phyloP scores from a whole-genome alignment of 2,329 filamentous ascomycete genomes.

The Exophiala sp. region DNA sequence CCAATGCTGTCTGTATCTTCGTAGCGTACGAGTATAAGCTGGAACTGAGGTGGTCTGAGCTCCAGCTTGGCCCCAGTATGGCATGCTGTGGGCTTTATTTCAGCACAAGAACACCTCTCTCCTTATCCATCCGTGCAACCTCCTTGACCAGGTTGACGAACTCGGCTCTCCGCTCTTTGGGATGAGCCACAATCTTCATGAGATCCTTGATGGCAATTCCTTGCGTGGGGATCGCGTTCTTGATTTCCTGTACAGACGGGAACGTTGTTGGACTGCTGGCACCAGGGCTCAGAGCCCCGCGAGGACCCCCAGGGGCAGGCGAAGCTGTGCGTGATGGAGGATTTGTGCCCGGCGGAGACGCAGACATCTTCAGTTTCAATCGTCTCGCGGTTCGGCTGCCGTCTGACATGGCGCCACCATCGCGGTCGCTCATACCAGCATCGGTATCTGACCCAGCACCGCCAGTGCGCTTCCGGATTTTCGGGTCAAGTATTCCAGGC shows the following conservation, averaged over 20 bases:
- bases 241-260: conserved; percentile 45
- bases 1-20: no score
- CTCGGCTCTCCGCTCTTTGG: conserved; percentile 12
- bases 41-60: no score
- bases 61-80: no score
- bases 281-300: conserved; percentile 25
- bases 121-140: conserved; percentile 20
- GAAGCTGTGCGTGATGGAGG: conserved; percentile 56
- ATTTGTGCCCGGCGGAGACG: conserved; percentile 30
- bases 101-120: conserved; percentile 15
- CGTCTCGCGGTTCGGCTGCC: conserved; percentile 14
- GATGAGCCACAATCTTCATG: conserved; percentile 30
- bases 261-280: conserved; percentile 33
- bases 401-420: conserved; percentile 26
- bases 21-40: no score
- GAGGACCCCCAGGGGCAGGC: conserved; percentile 42
- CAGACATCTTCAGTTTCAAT: conserved; percentile 25
- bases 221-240: conserved; percentile 44
- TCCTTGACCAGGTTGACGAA: conserved; percentile 19
- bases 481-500: conserved; percentile 11
- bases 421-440: conserved; percentile 15
- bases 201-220: conserved; percentile 46
- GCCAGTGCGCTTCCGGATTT: conserved; percentile 12
- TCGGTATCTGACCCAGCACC: conserved; percentile 26
- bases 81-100: conserved; percentile 7